Percentiles rank a stretch among this genome's conserved stretches.
These are phyloP conservation scores for Paratrypanosoma confusum DNA, from an alignment of 208 protist genomes.

Conservation along the genomic window DNA sequence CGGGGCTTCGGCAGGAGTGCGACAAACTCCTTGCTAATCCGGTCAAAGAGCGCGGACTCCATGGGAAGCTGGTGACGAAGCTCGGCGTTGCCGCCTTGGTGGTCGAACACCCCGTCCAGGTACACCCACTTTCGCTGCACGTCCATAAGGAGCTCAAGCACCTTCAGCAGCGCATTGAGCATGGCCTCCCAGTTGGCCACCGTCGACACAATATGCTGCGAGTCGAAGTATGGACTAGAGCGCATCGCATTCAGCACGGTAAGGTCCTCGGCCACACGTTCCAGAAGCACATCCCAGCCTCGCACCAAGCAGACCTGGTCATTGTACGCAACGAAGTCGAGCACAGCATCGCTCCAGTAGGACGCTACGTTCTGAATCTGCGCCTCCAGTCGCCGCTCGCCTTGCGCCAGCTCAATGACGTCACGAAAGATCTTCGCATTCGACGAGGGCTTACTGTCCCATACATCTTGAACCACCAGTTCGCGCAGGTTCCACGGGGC, in stretches of 20 bases:
- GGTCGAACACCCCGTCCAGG: conserved; percentile 96
- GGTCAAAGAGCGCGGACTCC: conserved; percentile 90
- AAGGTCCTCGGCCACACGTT: conserved; percentile 90
- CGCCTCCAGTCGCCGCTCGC: conserved; percentile 76
- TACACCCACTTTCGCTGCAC: conserved; percentile 98
- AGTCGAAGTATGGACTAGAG: conserved; percentile 93
- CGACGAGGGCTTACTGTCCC: conserved; percentile 80
- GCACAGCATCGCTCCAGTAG: conserved; percentile 87
- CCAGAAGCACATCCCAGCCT: conserved; percentile 96
- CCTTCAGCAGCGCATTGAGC: conserved; percentile 81
- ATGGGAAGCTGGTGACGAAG: conserved; percentile 93
- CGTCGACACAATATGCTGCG: conserved; percentile 48
- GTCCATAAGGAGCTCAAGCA: conserved; percentile 91
- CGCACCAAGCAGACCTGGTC: conserved; percentile 90
- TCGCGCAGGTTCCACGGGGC: conserved; percentile 78
- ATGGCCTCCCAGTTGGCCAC: conserved; percentile 87
- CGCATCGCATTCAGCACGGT: conserved; percentile 90
- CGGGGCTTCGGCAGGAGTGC: conserved; percentile 85
- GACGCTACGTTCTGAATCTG: conserved; percentile 81
- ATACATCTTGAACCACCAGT: conserved; percentile 83
- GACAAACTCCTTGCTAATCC: conserved; percentile 91
- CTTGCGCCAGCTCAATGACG: conserved; percentile 83
- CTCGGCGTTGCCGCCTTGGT: conserved; percentile 89
- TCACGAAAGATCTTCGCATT: conserved; percentile 91
- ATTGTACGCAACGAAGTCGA: conserved; percentile 93